Evolutionary conservation across 2,329 filamentous ascomycete species (phyloP), one percentile per base, ranked within the genome.

Genomic region (Phialocephala subalpina): DNA sequence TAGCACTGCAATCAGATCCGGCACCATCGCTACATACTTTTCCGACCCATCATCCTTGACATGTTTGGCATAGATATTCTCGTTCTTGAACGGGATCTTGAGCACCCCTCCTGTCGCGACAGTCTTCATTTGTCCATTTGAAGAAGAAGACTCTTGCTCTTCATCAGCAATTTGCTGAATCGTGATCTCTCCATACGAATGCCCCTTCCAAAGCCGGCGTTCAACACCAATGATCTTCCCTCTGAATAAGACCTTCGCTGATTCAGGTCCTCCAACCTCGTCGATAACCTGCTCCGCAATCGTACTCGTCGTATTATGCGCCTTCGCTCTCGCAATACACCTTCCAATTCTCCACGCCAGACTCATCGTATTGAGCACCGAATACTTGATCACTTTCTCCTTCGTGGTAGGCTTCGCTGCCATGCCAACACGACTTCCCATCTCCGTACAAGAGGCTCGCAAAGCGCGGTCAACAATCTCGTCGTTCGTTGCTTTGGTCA

Each of bases 21-120:
- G 83, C 3, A 84, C 82, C 11, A 80, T 80, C 1, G 82, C 82
- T 5, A 85, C 70, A 8, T 82, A 78, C 40, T 70, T 33, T 16
- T 72, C 69, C 7, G 36, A 64, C 3, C 64, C 71, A 55, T 66
- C 64, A 20, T 68, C 67, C 7, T 47, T 62, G 16, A 70, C 61
- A 45, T 67, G 60, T 52, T 68, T 67, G 0, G 86, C 89, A n/a
- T 85, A 85, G 53, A 92, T 89, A 72, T 92, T 92, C 73, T 92
- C 89, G 75, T 92, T 92, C 78, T 91, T 91, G 80, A 92, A 92
- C 0, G 89, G 89, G 58, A 92, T 88, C 73, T 86, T 89, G 73
- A 91, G 77, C 35, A 77, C 70, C 0, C 87, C 87, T 7, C 73
- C 76, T 27, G 52, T 73, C 66, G 74, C 83, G 78, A 77, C 69